Conservation (phyloP, 1,139 yeast species). For the Trichomonascaceae sp. region DNA sequence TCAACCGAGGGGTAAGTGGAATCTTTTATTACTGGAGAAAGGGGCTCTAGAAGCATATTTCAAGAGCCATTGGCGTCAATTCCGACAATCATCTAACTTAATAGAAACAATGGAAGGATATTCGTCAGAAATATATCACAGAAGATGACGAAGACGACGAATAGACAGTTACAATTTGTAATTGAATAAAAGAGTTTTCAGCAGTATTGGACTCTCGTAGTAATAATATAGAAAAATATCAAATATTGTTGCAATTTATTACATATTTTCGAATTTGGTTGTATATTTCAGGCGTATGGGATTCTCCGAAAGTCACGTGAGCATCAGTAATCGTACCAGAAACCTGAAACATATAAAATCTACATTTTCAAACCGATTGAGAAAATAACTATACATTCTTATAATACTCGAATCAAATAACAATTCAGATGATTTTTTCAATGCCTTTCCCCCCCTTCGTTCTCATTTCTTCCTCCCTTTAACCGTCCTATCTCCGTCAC, state of each 20-base stretch:
- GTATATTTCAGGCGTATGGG: neutral
- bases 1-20: constrained; percentile 64
- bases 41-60: no score
- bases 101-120: constrained; percentile 89
- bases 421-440: no score
- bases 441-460: neutral
- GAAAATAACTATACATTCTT: no score
- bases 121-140: constrained; percentile 52
- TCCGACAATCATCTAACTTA: constrained; percentile 8
- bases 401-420: no score
- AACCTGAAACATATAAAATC: neutral
- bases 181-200: neutral
- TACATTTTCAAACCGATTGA: no score
- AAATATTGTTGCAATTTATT: neutral
- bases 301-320: neutral
- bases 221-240: neutral
- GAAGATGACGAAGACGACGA: constrained; percentile 32
- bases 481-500: neutral
- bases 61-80: no score
- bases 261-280: neutral
- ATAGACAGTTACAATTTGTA: constrained; percentile 11
- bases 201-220: neutral
- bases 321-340: neutral
- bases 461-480: neutral
- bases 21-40: no score